Evolutionary conservation across 2,329 filamentous ascomycete genomes (phyloP).

Genomic region (Cladophialophora bantiana): DNA sequence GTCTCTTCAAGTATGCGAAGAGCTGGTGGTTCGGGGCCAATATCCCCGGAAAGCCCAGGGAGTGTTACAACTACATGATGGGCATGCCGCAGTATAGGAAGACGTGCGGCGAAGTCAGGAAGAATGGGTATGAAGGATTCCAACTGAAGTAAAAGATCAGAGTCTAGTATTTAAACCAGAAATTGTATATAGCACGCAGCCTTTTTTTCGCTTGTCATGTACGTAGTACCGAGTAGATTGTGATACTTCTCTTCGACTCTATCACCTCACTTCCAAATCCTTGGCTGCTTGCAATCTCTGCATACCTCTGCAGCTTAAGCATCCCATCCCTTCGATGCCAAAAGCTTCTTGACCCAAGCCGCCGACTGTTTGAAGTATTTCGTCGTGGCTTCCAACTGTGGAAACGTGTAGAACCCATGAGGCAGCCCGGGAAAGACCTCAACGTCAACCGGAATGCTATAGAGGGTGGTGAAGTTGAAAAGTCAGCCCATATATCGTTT

Average conservation of each 20-base stretch:
- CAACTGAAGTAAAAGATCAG: not conserved
- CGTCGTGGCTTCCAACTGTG: not conserved
- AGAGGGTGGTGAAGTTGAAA: not conserved
- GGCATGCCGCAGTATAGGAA: slow-evolving; percentile 21
- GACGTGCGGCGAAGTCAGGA: not conserved
- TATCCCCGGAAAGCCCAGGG: slow-evolving; percentile 58
- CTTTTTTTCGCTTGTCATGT: not conserved
- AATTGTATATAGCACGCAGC: not conserved
- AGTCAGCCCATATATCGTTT: not conserved
- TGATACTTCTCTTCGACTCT: not conserved
- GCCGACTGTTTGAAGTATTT: slow-evolving; percentile 10
- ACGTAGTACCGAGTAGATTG: not conserved
- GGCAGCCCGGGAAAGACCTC: not conserved
- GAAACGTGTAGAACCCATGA: slow-evolving; percentile 11
- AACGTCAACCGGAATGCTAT: slow-evolving; percentile 1
- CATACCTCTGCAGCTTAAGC: not conserved
- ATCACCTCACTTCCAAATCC: too few relatives aligned
- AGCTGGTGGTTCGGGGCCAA: slow-evolving; percentile 59
- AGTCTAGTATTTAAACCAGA: not conserved
- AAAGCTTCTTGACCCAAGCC: slow-evolving; percentile 10
- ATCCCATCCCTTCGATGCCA: slow-evolving; percentile 24
- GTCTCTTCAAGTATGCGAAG: slow-evolving; percentile 61
- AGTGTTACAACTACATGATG: slow-evolving; percentile 43
- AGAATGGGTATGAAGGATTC: slow-evolving; percentile 1
- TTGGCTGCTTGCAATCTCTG: not conserved